Conservation (phyloP, 148 eudicot genomes). For the Drosera capensis region DNA sequence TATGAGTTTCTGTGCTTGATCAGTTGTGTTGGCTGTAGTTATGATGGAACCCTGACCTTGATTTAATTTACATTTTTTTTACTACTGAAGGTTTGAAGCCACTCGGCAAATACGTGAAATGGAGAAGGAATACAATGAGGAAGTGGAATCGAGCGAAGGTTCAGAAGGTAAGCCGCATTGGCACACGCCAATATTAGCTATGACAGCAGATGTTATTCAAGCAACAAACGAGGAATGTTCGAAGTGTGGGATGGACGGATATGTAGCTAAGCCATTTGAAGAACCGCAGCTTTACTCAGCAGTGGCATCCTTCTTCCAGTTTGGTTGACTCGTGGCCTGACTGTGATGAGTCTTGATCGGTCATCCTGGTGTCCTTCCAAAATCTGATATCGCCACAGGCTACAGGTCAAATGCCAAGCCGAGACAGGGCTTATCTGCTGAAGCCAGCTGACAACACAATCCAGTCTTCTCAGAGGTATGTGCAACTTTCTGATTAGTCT, state of each 20-base stretch:
- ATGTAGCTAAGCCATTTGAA: constrained; percentile 72
- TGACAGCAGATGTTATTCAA: constrained; percentile 93
- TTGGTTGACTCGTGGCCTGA: constrained; percentile 22
- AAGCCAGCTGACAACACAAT: too few relatives aligned
- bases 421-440: too few relatives aligned
- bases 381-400: too few relatives aligned
- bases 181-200: constrained; percentile 84
- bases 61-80: too few relatives aligned
- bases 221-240: constrained; percentile 58
- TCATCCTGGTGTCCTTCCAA: too few relatives aligned
- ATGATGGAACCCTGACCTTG: constrained; percentile 21
- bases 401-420: too few relatives aligned
- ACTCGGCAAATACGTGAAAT: constrained; percentile 38
- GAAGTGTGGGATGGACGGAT: constrained; percentile 80
- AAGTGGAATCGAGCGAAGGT: constrained; percentile 30
- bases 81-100: constrained; percentile 45
- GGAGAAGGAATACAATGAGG: constrained; percentile 34
- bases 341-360: too few relatives aligned
- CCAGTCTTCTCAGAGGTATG: too few relatives aligned
- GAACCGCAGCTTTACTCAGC: constrained; percentile 60
- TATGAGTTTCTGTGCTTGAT: neutral
- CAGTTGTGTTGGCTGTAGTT: neutral
- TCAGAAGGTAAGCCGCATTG: constrained; percentile 21
- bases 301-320: constrained; percentile 60
- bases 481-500: too few relatives aligned